phyloP scores from a whole-genome alignment of 179 eudicot species.

The Silene noctiflora region DNA sequence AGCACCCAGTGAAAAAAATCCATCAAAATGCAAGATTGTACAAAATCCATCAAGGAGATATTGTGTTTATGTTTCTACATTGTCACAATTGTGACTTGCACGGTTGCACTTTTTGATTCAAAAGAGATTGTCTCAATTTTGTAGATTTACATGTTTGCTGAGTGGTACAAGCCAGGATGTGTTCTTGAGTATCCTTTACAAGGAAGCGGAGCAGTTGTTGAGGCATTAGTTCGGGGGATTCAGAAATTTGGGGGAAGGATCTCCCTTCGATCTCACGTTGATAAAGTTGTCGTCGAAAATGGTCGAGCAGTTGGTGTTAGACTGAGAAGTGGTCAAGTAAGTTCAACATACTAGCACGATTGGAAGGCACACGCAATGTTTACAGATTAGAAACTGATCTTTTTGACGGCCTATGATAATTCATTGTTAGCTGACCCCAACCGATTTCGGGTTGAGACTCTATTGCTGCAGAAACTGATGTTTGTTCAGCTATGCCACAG shows the following conservation, averaged over 20 bases:
- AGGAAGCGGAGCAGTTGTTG: slow-evolving; percentile 85
- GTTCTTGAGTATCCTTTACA: slow-evolving; percentile 83
- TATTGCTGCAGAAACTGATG: slow-evolving; percentile 8
- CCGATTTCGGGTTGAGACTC: background rate
- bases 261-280: slow-evolving; percentile 79
- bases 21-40: background rate
- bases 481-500: slow-evolving; percentile 40
- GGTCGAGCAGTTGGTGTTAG: slow-evolving; percentile 92
- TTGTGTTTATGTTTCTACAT: background rate
- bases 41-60: background rate
- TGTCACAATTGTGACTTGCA: background rate
- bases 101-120: background rate
- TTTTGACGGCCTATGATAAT: background rate
- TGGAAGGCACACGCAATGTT: background rate
- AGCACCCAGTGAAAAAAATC: background rate
- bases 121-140: slow-evolving; percentile 13
- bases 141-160: slow-evolving; percentile 96
- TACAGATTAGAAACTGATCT: slow-evolving; percentile 14
- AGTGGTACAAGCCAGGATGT: slow-evolving; percentile 98
- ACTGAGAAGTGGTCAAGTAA: slow-evolving; percentile 87
- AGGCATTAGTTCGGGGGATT: slow-evolving; percentile 83
- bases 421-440: background rate
- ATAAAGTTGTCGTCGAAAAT: slow-evolving; percentile 70
- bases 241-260: slow-evolving; percentile 83
- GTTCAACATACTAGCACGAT: slow-evolving; percentile 15